Percentiles rank a stretch among this genome's conserved stretches.
Conservation (phyloP, 352 stramenopile species). For the Pythium graminicola region DNA sequence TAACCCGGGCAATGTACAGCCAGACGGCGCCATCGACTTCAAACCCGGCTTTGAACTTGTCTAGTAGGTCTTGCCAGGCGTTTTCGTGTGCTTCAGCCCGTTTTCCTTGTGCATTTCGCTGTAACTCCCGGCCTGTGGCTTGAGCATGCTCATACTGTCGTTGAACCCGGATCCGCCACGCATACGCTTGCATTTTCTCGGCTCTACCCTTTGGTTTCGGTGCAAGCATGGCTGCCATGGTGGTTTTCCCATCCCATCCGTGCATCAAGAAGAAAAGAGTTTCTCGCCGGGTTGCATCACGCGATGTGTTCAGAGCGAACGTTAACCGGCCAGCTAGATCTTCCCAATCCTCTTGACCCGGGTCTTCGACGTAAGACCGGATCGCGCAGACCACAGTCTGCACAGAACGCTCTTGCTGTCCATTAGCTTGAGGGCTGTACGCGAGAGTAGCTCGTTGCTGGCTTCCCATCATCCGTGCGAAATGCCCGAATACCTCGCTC, state of each 20-base stretch:
- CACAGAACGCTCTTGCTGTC: slow-evolving; percentile 11
- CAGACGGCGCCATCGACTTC: slow-evolving; percentile 14
- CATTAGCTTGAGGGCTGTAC: slow-evolving; percentile 11
- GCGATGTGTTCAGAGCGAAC: slow-evolving; percentile 16
- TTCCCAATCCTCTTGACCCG: slow-evolving; percentile 18
- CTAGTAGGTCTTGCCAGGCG: background rate
- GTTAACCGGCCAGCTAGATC: slow-evolving; percentile 16
- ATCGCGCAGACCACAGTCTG: slow-evolving; percentile 9
- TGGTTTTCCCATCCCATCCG: slow-evolving; percentile 14
- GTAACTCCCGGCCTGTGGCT: slow-evolving; percentile 1
- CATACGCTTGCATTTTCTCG: background rate
- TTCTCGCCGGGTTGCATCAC: slow-evolving; percentile 4
- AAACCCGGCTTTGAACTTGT: slow-evolving; percentile 6
- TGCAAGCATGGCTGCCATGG: slow-evolving; percentile 13
- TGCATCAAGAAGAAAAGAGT: slow-evolving; percentile 21
- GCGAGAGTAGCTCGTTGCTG: slow-evolving; percentile 16
- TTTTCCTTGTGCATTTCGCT: background rate
- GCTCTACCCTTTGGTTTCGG: slow-evolving; percentile 9
- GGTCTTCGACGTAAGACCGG: background rate
- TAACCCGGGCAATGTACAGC: slow-evolving; percentile 11
- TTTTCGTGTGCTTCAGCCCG: background rate
- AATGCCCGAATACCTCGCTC: slow-evolving; percentile 18
- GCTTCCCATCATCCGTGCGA: slow-evolving; percentile 8
- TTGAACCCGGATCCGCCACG: slow-evolving; percentile 5
- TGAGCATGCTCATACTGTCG: slow-evolving; percentile 4